Percentiles rank a stretch among this genome's conserved stretches.
These are phyloP conservation scores for Tuber melanosporum DNA, from an alignment of 495 filamentous ascomycete species.

Conservation along the genomic window DNA sequence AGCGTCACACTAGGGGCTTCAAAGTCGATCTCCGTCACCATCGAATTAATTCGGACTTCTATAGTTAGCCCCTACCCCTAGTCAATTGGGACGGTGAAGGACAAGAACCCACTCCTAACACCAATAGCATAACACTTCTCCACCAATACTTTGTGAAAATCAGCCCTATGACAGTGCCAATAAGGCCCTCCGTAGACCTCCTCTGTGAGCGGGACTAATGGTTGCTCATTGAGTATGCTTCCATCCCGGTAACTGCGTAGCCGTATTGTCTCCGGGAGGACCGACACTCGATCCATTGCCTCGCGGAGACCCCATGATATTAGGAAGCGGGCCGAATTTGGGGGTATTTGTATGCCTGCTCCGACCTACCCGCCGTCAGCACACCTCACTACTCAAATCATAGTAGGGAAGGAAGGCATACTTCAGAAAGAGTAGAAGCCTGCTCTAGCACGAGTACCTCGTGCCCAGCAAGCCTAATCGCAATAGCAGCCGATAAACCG, in stretches of 20 bases:
- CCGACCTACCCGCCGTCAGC: conserved; percentile 40
- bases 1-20: conserved; percentile 43
- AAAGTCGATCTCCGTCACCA: conserved; percentile 46
- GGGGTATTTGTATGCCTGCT: conserved; percentile 48
- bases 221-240: conserved; percentile 36
- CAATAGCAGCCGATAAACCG: conserved; percentile 51
- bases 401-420: conserved; percentile 32
- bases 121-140: conserved; percentile 45
- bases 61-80: not conserved
- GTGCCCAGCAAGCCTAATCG: conserved; percentile 46
- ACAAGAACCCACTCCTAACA: conserved; percentile 36
- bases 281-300: conserved; percentile 16
- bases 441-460: conserved; percentile 50
- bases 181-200: conserved; percentile 50
- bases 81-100: not conserved
- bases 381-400: not conserved
- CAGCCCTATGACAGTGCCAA: conserved; percentile 46
- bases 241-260: conserved; percentile 41
- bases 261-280: conserved; percentile 33
- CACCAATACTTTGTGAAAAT: conserved; percentile 49
- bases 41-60: conserved; percentile 40
- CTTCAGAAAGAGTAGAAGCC: conserved; percentile 46
- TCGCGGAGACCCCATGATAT: conserved; percentile 38
- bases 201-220: conserved; percentile 42
- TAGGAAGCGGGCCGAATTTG: conserved; percentile 46